Evolutionary conservation across 805 yeast species (phyloP).

Genomic region (Candida railenensis): DNA sequence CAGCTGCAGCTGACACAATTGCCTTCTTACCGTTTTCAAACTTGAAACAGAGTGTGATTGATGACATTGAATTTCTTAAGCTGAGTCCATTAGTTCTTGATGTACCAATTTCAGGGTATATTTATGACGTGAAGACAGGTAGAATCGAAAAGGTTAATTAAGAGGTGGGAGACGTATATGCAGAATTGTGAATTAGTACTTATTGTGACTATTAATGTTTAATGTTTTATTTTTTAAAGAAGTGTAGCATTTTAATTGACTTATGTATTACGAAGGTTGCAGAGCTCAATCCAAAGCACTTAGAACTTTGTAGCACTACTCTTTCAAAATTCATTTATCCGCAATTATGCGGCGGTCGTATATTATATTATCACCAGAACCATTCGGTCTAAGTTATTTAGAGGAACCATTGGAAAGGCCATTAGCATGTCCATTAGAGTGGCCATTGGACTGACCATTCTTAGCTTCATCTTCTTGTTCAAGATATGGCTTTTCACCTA

Average conservation of each 20-base stretch:
- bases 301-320: no score
- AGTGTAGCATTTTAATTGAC: no score
- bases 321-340: no score
- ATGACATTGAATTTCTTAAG: conserved; percentile 32
- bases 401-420: conserved; percentile 2
- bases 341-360: no score
- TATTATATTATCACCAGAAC: not conserved
- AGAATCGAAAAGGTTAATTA: conserved; percentile 21
- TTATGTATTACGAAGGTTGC: no score
- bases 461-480: conserved; percentile 4
- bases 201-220: no score
- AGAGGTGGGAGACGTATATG: no score
- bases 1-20: conserved; percentile 23
- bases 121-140: conserved; percentile 39
- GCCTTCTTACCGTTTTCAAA: conserved; percentile 35
- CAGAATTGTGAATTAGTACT: no score
- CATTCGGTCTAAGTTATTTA: no score
- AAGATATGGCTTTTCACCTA: conserved; percentile 26
- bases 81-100: conserved; percentile 28
- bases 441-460: not conserved
- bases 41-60: conserved; percentile 31
- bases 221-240: no score
- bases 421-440: conserved; percentile 9
- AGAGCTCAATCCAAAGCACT: no score
- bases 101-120: conserved; percentile 38